Conservation (phyloP, 495 filamentous ascomycete species). For the Penicillium parvum region DNA sequence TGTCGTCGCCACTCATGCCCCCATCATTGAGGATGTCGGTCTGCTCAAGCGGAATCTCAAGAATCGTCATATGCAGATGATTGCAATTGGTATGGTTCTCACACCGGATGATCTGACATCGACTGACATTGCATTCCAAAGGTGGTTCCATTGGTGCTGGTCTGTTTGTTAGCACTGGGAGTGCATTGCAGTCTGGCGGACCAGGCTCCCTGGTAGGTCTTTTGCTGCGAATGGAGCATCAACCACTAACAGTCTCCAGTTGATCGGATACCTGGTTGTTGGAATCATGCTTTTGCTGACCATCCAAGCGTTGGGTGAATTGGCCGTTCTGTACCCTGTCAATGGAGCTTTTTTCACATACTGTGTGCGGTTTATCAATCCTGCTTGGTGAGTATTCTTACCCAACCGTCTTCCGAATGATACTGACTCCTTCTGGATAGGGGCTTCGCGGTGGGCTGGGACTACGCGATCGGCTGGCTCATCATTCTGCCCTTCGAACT, state of each 20-base stretch:
- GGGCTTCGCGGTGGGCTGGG: constrained; percentile 56
- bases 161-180: constrained; percentile 49
- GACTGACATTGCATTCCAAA: constrained; percentile 6
- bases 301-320: constrained; percentile 64
- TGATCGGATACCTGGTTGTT: constrained; percentile 48
- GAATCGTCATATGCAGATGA: constrained; percentile 68
- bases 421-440: constrained; percentile 11
- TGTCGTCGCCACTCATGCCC: constrained; percentile 6
- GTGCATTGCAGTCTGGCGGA: constrained; percentile 38
- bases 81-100: constrained; percentile 55
- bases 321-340: constrained; percentile 66
- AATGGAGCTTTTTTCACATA: constrained; percentile 61
- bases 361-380: constrained; percentile 51
- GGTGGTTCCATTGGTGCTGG: constrained; percentile 52
- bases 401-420: neutral
- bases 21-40: constrained; percentile 46
- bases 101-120: neutral
- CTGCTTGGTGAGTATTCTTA: constrained; percentile 41
- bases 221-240: neutral
- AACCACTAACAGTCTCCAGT: constrained; percentile 14
- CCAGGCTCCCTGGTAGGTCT: constrained; percentile 32
- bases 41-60: constrained; percentile 45
- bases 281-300: constrained; percentile 51
- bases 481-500: constrained; percentile 56
- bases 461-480: constrained; percentile 71